Percentiles rank a stretch among this genome's conserved stretches.
phyloP scores from a whole-genome alignment of 352 stramenopile species.

The Phytophthora pseudosyringae region DNA sequence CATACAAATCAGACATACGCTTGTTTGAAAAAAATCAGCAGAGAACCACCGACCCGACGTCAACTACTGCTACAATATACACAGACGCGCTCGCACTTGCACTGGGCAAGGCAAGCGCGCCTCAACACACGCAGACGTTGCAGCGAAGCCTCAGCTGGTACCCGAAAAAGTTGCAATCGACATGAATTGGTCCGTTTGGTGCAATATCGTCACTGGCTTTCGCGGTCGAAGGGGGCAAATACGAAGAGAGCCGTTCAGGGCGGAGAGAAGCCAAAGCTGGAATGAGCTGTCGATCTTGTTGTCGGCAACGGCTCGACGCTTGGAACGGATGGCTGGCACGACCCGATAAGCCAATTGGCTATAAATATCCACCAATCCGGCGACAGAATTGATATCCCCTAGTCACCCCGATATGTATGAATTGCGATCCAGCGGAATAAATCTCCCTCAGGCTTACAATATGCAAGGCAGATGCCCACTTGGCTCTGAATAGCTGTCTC shows the following conservation, averaged over 20 bases:
- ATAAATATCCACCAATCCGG: slow-evolving; percentile 3
- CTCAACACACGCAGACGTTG: slow-evolving; percentile 9
- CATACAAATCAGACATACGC: slow-evolving; percentile 89
- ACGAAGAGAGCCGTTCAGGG: neutral
- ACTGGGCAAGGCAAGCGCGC: neutral
- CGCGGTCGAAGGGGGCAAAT: slow-evolving; percentile 15
- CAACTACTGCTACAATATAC: slow-evolving; percentile 6
- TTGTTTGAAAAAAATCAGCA: slow-evolving; percentile 84
- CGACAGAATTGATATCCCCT: slow-evolving; percentile 3
- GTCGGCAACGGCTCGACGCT: neutral
- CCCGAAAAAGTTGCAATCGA: slow-evolving; percentile 92
- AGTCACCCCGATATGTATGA: neutral
- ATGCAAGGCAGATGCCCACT: too few relatives aligned
- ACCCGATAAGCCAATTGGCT: slow-evolving; percentile 11
- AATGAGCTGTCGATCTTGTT: slow-evolving; percentile 20
- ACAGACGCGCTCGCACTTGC: neutral
- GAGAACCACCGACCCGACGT: slow-evolving; percentile 25
- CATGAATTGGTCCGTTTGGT: slow-evolving; percentile 89
- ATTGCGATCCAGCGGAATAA: slow-evolving; percentile 11
- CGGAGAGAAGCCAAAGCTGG: slow-evolving; percentile 13
- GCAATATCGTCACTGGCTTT: slow-evolving; percentile 80
- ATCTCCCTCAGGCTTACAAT: too few relatives aligned
- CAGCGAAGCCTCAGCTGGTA: slow-evolving; percentile 84
- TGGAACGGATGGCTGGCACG: slow-evolving; percentile 22
- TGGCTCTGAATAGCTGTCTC: neutral